Conservation (phyloP, 257 asterid genomes). For the Capsicum chinense region DNA sequence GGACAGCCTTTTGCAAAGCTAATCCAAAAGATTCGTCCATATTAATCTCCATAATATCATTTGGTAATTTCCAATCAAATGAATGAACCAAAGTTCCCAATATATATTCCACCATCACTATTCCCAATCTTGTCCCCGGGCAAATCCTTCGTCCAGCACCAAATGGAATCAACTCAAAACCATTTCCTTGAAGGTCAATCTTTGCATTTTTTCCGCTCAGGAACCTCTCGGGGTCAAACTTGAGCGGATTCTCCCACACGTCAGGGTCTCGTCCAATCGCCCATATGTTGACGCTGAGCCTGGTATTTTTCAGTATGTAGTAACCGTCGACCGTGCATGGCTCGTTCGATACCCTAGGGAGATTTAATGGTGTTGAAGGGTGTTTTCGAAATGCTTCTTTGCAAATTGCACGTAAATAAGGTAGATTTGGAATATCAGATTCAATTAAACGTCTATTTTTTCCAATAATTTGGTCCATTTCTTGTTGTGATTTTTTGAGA, state of each 20-base stretch:
- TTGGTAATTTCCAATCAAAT: conserved; percentile 52
- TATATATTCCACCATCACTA: conserved; percentile 48
- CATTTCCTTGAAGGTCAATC: conserved; percentile 46
- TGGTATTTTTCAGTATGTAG: conserved; percentile 49
- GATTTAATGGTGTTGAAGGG: conserved; percentile 57
- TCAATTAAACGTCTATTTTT: conserved; percentile 41
- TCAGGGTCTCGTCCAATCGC: conserved; percentile 58
- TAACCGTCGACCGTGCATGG: conserved; percentile 48
- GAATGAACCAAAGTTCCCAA: conserved; percentile 58
- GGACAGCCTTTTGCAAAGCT: conserved; percentile 55
- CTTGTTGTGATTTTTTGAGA: conserved; percentile 44
- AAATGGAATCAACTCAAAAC: conserved; percentile 55
- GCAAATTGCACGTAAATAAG: conserved; percentile 53
- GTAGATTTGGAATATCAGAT: conserved; percentile 49
- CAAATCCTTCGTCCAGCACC: conserved; percentile 60
- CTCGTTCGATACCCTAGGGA: conserved; percentile 45
- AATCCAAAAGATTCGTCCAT: conserved; percentile 62
- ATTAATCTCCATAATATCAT: conserved; percentile 34
- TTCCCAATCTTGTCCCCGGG: conserved; percentile 58
- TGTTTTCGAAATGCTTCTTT: conserved; percentile 58
- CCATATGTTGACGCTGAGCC: conserved; percentile 60
- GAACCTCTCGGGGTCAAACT: conserved; percentile 51
- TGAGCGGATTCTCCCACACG: conserved; percentile 56
- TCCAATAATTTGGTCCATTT: conserved; percentile 52
- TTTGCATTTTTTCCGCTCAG: conserved; percentile 29